phyloP scores from a whole-genome alignment of 1,139 yeast genomes.

The Kodamaea alishanica region DNA sequence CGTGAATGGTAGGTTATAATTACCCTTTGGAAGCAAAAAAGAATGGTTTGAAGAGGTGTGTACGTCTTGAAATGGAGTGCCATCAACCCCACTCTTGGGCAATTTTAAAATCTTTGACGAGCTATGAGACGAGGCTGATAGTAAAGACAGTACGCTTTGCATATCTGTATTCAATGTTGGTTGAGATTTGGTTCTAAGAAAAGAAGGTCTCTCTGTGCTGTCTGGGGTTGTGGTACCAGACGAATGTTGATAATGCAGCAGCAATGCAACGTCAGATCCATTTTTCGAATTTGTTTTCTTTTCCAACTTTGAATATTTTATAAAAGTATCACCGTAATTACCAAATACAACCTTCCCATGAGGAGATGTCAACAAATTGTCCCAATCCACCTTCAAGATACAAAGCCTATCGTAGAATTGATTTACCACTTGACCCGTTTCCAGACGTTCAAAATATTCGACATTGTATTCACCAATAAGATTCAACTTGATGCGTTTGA shows the following conservation, averaged over 20 bases:
- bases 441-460: slow-evolving; percentile 47
- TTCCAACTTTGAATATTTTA: slow-evolving; percentile 5
- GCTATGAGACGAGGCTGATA: neutral
- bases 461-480: slow-evolving; percentile 54
- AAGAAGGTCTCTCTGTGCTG: slow-evolving; percentile 14
- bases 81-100: slow-evolving; percentile 36
- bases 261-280: neutral
- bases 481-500: slow-evolving; percentile 44
- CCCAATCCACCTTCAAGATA: slow-evolving; percentile 56
- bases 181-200: slow-evolving; percentile 18
- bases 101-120: slow-evolving; percentile 14
- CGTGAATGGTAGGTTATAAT: slow-evolving; percentile 62
- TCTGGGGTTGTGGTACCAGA: neutral
- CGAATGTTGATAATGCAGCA: neutral
- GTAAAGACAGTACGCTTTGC: neutral
- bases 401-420: slow-evolving; percentile 49
- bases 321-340: slow-evolving; percentile 36
- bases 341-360: slow-evolving; percentile 47
- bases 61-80: slow-evolving; percentile 38
- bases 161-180: slow-evolving; percentile 10
- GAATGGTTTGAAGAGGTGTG: slow-evolving; percentile 25
- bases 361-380: slow-evolving; percentile 47
- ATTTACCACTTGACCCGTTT: slow-evolving; percentile 32
- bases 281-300: neutral
- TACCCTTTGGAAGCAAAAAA: slow-evolving; percentile 59